A percentile compares a stretch with the other conserved stretches of the same genome.
Conservation (phyloP, 495 filamentous ascomycete species). For the Halenospora varia region DNA sequence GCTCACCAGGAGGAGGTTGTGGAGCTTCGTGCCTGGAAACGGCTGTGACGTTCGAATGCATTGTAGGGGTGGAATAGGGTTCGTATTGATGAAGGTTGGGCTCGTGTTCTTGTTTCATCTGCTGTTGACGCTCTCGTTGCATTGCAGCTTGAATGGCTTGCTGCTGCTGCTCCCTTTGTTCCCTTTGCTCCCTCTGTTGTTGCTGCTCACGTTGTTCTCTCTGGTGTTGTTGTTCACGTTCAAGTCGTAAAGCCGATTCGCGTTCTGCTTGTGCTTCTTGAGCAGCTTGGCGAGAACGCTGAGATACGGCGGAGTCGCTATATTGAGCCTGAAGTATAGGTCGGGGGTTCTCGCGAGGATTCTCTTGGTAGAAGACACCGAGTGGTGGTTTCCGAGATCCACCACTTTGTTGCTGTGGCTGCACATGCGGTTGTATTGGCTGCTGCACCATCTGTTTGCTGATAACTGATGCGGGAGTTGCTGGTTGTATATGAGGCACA, state of each 20-base stretch:
- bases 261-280: conserved; percentile 29
- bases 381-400: conserved; percentile 18
- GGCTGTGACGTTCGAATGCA: conserved; percentile 4
- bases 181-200: conserved; percentile 24
- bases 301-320: conserved; percentile 20
- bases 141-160: conserved; percentile 10
- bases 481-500: conserved; percentile 18
- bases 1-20: conserved; percentile 4
- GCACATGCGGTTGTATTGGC: conserved; percentile 11
- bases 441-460: conserved; percentile 19
- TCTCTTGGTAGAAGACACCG: conserved; percentile 16
- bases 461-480: conserved; percentile 10
- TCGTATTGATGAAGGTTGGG: conserved; percentile 22
- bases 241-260: conserved; percentile 20
- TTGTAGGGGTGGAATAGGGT: conserved; percentile 11
- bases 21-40: conserved; percentile 15
- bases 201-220: conserved; percentile 24
- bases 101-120: conserved; percentile 22
- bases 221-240: conserved; percentile 30
- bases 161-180: conserved; percentile 23
- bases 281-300: conserved; percentile 18
- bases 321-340: conserved; percentile 27
- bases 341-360: conserved; percentile 7
- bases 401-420: conserved; percentile 8
- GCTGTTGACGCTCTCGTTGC: conserved; percentile 17